A percentile compares a stretch with the other conserved stretches of the same genome.
Evolutionary conservation across 2,329 filamentous ascomycete species (phyloP).

Genomic region (Torrubiellomyces zombiae): DNA sequence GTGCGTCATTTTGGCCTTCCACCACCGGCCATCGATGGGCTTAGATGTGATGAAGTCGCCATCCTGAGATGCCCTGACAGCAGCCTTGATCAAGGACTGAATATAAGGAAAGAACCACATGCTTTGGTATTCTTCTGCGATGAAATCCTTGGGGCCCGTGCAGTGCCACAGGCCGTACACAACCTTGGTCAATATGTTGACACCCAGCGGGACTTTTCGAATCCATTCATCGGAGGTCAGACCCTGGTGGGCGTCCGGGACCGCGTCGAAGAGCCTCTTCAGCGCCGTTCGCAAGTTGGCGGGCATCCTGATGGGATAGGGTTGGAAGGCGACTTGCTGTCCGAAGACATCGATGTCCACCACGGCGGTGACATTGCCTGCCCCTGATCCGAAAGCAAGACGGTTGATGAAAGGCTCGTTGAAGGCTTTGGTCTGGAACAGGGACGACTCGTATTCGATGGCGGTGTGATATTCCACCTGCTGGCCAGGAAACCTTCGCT

Average conservation of each 20-base stretch:
- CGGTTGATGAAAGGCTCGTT: constrained; percentile 18
- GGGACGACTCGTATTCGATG: constrained; percentile 22
- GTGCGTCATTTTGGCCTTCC: constrained; percentile 9
- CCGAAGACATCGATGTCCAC: constrained; percentile 11
- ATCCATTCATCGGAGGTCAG: constrained; percentile 15
- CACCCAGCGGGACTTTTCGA: constrained; percentile 14
- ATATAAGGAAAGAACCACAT: constrained; percentile 22
- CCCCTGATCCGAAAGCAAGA: constrained; percentile 14
- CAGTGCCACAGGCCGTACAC: constrained; percentile 22
- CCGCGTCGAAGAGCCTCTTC: constrained; percentile 14
- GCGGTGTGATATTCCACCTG: constrained; percentile 17
- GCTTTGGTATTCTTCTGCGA: constrained; percentile 15
- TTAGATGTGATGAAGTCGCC: constrained; percentile 10
- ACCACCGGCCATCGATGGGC: constrained; percentile 15
- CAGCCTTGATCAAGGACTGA: constrained; percentile 13
- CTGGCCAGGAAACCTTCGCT: constrained; percentile 7
- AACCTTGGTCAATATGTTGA: constrained; percentile 19
- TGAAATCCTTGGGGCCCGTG: constrained; percentile 18
- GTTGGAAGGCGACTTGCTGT: constrained; percentile 11
- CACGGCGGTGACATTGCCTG: constrained; percentile 8
- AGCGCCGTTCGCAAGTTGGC: constrained; percentile 12
- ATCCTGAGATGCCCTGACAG: constrained; percentile 10
- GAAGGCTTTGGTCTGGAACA: constrained; percentile 22
- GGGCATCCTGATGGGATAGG: constrained; percentile 16
- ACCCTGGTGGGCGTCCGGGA: constrained; percentile 11